These are phyloP conservation scores for Dictyostelium capitatum DNA, from an alignment of 78 protist species.

Conservation along the genomic window DNA sequence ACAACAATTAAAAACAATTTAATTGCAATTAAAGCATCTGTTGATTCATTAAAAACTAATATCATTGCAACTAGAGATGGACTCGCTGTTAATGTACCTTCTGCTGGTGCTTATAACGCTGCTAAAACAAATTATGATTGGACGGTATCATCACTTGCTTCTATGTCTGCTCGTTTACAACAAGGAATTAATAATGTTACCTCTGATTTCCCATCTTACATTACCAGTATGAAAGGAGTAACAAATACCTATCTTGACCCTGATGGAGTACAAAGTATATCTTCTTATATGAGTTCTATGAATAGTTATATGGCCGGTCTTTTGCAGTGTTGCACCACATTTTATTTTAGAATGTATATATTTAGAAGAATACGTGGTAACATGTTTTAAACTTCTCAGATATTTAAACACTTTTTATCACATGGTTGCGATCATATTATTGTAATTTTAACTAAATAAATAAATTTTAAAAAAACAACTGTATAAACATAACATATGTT, in stretches of 20 bases:
- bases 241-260: background rate
- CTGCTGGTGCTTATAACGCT: background rate
- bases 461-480: too few species aligned
- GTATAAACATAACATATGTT: too few species aligned
- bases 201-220: background rate
- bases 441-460: too few species aligned
- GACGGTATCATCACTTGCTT: background rate
- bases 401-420: too few species aligned
- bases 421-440: too few species aligned
- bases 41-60: background rate
- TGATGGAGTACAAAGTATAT: too few species aligned
- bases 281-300: background rate
- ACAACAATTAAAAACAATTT: background rate
- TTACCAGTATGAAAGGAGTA: too few species aligned
- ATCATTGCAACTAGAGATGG: background rate
- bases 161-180: background rate
- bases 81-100: background rate
- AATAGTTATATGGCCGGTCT: background rate
- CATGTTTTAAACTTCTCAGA: background rate
- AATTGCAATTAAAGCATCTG: background rate
- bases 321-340: background rate
- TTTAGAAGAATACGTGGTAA: slow-evolving; percentile 1
- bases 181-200: background rate
- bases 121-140: background rate
- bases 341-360: background rate